Conservation (phyloP, 768 basidiomycete species). For the Albatrellus ellisii region DNA sequence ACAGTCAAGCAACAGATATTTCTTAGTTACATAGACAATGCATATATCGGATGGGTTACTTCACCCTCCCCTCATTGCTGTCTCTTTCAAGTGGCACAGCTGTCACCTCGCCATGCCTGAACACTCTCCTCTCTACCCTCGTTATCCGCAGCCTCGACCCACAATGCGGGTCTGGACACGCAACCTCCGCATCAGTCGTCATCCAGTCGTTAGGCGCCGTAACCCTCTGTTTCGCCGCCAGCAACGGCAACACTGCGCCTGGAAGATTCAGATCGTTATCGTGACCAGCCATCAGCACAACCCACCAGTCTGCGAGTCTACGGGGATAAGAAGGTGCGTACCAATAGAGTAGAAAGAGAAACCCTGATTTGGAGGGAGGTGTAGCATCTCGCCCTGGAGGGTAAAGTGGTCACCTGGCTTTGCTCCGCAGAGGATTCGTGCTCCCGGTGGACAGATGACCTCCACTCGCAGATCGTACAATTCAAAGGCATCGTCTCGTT, state of each 20-base stretch:
- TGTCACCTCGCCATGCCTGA: slow-evolving; percentile 42
- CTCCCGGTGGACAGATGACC: slow-evolving; percentile 42
- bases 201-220: slow-evolving; percentile 53
- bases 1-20: too few relatives aligned
- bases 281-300: background rate
- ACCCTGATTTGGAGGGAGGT: slow-evolving; percentile 47
- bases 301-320: background rate
- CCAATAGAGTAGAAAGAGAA: slow-evolving; percentile 59
- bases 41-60: too few relatives aligned
- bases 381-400: slow-evolving; percentile 50
- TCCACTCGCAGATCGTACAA: slow-evolving; percentile 56
- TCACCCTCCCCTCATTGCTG: too few relatives aligned
- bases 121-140: slow-evolving; percentile 36
- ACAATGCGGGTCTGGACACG: slow-evolving; percentile 58
- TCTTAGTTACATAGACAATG: too few relatives aligned
- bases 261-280: background rate
- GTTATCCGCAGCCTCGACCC: slow-evolving; percentile 38
- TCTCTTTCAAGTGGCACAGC: slow-evolving; percentile 24
- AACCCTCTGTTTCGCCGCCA: slow-evolving; percentile 52
- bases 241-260: slow-evolving; percentile 52
- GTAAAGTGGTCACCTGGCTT: slow-evolving; percentile 50
- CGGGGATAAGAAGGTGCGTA: slow-evolving; percentile 14
- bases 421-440: slow-evolving; percentile 49
- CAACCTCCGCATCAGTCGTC: slow-evolving; percentile 48
- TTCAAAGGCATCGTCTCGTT: slow-evolving; percentile 32